A percentile compares a stretch with the other conserved stretches of the same genome.
Evolutionary conservation across 306 rosid genomes (phyloP).

Genomic region (Quercus cerris): DNA sequence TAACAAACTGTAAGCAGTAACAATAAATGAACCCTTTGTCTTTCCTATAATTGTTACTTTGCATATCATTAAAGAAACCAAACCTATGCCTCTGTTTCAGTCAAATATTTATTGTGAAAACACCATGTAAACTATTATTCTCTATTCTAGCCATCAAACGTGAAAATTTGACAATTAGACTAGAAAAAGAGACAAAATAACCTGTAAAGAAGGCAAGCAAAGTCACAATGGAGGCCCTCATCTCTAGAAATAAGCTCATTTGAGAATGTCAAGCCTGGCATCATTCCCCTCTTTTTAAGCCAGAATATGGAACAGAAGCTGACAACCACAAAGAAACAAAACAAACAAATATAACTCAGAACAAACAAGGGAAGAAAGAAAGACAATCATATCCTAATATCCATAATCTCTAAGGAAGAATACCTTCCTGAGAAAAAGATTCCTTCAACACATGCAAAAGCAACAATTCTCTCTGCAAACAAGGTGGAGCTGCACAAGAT

Average conservation of each 20-base stretch:
- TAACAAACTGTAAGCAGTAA: constrained; percentile 48
- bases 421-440: constrained; percentile 97
- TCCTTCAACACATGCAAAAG: constrained; percentile 90
- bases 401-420: constrained; percentile 5
- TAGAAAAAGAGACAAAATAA: neutral
- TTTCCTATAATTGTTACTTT: neutral
- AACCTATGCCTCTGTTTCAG: constrained; percentile 2
- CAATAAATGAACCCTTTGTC: neutral
- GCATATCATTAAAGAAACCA: neutral
- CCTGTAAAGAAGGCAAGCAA: constrained; percentile 95
- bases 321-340: constrained; percentile 28
- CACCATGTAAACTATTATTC: neutral
- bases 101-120: neutral
- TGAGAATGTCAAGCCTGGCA: constrained; percentile 91
- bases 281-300: constrained; percentile 86
- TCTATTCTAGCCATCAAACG: constrained; percentile 8
- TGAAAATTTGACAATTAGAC: neutral
- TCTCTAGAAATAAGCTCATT: constrained; percentile 94
- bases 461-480: constrained; percentile 84
- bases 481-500: constrained; percentile 61
- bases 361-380: constrained; percentile 1
- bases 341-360: constrained; percentile 2
- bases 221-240: constrained; percentile 95
- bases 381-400: neutral
- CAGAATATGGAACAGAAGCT: constrained; percentile 97